A percentile compares a stretch with the other conserved stretches of the same genome.
phyloP scores from a whole-genome alignment of 1,284 basidiomycete genomes.

The Malassezia furfur region DNA sequence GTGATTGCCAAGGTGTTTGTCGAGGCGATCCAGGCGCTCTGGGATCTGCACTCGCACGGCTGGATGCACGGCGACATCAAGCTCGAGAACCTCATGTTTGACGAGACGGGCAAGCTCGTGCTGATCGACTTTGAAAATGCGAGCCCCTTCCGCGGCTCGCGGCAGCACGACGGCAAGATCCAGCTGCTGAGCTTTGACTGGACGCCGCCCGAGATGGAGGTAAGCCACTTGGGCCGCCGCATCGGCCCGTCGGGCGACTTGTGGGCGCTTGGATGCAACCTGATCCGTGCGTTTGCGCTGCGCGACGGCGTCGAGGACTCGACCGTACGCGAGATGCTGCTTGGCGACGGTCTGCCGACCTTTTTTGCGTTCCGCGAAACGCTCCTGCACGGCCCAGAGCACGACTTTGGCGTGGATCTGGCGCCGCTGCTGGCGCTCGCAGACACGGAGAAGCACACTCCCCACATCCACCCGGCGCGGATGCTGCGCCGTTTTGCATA shows the following conservation, averaged over 20 bases:
- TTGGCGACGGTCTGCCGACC: slow-evolving; percentile 27
- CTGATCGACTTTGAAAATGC: slow-evolving; percentile 47
- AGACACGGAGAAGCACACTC: slow-evolving; percentile 1
- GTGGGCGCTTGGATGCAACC: slow-evolving; percentile 42
- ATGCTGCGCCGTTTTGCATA: slow-evolving; percentile 33
- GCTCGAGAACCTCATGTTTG: slow-evolving; percentile 46
- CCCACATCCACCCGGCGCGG: slow-evolving; percentile 21
- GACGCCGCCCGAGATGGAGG: slow-evolving; percentile 40
- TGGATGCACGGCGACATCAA: slow-evolving; percentile 48
- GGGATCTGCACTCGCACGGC: slow-evolving; percentile 35
- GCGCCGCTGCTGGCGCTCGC: slow-evolving; percentile 8
- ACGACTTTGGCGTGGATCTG: slow-evolving; percentile 16
- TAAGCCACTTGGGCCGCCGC: slow-evolving; percentile 30
- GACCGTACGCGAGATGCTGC: slow-evolving; percentile 28
- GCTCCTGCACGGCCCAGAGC: slow-evolving; percentile 11
- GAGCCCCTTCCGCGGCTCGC: slow-evolving; percentile 38
- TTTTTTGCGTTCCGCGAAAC: slow-evolving; percentile 27
- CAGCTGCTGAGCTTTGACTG: slow-evolving; percentile 42
- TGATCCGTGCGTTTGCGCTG: slow-evolving; percentile 41
- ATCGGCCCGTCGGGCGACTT: slow-evolving; percentile 42
- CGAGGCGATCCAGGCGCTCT: slow-evolving; percentile 29
- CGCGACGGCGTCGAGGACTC: slow-evolving; percentile 38
- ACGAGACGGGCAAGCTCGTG: slow-evolving; percentile 26
- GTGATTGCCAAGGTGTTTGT: slow-evolving; percentile 36
- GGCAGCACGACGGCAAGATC: slow-evolving; percentile 36